Conservation (phyloP, 139 green algal species). For the Ulvella scutata region DNA sequence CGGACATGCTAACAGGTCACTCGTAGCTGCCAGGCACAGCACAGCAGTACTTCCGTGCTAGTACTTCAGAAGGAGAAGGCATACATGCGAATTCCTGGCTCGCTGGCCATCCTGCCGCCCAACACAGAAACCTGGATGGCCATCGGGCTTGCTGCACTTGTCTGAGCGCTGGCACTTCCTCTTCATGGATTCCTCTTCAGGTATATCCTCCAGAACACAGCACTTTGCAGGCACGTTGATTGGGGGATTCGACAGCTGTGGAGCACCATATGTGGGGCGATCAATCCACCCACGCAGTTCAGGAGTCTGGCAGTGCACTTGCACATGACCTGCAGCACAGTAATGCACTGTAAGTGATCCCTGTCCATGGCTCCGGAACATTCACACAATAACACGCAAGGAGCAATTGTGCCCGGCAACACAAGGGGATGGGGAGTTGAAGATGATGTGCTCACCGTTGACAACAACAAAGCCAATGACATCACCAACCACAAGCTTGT, state of each 20-base stretch:
- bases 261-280: neutral
- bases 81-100: neutral
- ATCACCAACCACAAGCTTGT: neutral
- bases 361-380: neutral
- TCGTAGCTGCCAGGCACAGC: too few species aligned
- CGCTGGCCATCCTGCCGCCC: neutral
- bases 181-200: neutral
- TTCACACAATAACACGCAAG: neutral
- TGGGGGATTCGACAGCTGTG: neutral
- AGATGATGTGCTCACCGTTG: neutral
- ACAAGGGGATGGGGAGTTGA: neutral
- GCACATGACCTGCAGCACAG: neutral
- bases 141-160: neutral
- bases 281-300: neutral
- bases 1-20: too few species aligned
- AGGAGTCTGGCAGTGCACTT: neutral
- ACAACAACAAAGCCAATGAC: conserved; percentile 2
- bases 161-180: neutral
- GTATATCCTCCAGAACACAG: neutral
- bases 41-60: too few species aligned
- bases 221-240: neutral
- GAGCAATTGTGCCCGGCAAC: neutral
- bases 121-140: neutral
- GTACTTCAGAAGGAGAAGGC: too few species aligned
- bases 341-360: neutral